A percentile compares a stretch with the other conserved stretches of the same genome.
These are phyloP conservation scores for Citrullus amarus DNA, from an alignment of 306 rosid genomes.

Conservation along the genomic window DNA sequence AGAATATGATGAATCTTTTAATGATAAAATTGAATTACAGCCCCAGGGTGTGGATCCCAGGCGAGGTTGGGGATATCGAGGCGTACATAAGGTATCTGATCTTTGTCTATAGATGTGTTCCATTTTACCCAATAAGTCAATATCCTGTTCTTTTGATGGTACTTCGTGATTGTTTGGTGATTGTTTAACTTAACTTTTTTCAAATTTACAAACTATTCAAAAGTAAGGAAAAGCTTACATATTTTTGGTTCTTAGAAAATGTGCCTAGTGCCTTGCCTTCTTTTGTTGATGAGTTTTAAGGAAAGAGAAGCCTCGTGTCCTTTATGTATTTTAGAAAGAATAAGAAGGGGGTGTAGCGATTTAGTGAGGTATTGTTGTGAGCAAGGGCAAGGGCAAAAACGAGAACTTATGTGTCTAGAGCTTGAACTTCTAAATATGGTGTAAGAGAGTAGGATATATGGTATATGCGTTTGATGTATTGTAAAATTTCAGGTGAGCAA, in stretches of 20 bases:
- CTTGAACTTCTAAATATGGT: neutral
- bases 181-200: neutral
- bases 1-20: constrained; percentile 36
- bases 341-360: neutral
- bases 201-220: neutral
- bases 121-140: neutral
- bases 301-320: neutral
- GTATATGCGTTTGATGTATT: neutral
- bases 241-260: neutral
- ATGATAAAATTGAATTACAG: constrained; percentile 24
- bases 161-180: neutral
- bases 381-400: neutral
- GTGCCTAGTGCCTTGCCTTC: neutral
- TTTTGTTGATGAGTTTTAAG: neutral
- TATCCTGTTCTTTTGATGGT: neutral
- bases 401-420: neutral
- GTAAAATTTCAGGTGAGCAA: neutral
- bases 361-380: neutral
- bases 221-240: neutral
- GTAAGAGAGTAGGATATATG: neutral
- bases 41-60: constrained; percentile 83
- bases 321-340: neutral
- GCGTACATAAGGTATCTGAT: constrained; percentile 81
- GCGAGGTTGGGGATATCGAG: constrained; percentile 86
- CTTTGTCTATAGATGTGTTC: neutral